Base-by-base conservation (phyloP, 1,284 basidiomycete genomes). In the Jaminaea rosea region DNA sequence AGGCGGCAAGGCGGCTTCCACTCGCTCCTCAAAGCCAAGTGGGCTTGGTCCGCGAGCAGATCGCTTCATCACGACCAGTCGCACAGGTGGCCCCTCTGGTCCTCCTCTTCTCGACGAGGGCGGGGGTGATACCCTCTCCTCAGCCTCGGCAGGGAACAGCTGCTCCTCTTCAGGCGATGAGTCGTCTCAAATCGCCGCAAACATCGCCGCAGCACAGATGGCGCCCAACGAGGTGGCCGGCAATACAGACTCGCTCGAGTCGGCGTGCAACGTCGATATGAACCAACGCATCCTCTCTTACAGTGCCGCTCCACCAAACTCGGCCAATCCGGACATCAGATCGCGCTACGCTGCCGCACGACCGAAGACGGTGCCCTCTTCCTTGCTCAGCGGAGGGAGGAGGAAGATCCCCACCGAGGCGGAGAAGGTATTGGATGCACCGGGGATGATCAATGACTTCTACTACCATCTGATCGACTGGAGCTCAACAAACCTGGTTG, bases 401-500 rank as follows among this genome's bases (percentile, higher is more conserved):
- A 80, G 90, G 8, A 84, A 85, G 62, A 86, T 94, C 53, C 80
- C 87, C 0, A 89, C 84, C 0, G 84, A 83, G 56, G 90, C 86
- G 0, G 88, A 94, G 65, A 82, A 89, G 23, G 89, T 96, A 2
- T 80, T 99, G 10, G 94, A 98, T 67, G 94, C 94, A 0, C 91
- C 92, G 0, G 89, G 88, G 1, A 86, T 96, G 78, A 81, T 87
- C 36, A 90, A 97, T 63, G 94, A 99, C 76, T 98, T 94, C 75
- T 98, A 99, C 74, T 83, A 96, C 66, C 98, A 98, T 74, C 79
- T 98, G 29, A 76, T 97, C 51, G 82, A 85, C 39, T 99, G 93
- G 93, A 87, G 86, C 31, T 80, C 80, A 27, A 82, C 82, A 53
- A 97, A 98, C 75, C 78, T 85, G 28, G 56, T 73, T 15, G 71